These are phyloP conservation scores for Aspergillus uvarum DNA, from an alignment of 2,329 filamentous ascomycete genomes.

Conservation along the genomic window DNA sequence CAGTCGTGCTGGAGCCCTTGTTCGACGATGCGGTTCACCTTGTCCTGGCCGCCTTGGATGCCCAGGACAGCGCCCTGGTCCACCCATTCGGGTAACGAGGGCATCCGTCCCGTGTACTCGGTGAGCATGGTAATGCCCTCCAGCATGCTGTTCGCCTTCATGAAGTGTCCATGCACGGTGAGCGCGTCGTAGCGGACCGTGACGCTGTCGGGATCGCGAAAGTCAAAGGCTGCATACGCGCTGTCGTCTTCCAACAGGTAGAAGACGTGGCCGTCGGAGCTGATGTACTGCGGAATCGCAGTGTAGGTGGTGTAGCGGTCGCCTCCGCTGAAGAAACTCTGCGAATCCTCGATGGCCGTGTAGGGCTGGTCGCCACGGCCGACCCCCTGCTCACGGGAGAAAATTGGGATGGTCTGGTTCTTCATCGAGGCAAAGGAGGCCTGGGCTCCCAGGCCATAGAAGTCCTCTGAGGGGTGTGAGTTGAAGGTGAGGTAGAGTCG, in stretches of 20 bases:
- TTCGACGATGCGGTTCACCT: no score
- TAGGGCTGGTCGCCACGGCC: conserved; percentile 26
- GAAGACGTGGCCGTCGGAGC: conserved; percentile 25
- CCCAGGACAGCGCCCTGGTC: conserved; percentile 34
- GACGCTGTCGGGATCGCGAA: conserved; percentile 16
- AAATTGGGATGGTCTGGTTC: conserved; percentile 26
- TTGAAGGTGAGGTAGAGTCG: conserved; percentile 12
- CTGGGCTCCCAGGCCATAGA: conserved; percentile 27
- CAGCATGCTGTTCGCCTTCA: conserved; percentile 20
- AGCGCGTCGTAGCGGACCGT: no score
- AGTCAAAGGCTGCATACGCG: conserved; percentile 35
- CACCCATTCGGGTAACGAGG: conserved; percentile 30
- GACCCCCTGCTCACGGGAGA: conserved; percentile 27
- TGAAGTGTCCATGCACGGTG: no score
- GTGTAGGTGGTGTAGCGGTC: conserved; percentile 36
- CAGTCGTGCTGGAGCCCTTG: no score
- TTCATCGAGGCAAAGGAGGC: conserved; percentile 28
- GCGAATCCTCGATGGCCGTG: conserved; percentile 12
- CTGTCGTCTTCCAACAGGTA: conserved; percentile 30
- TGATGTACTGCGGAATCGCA: conserved; percentile 27
- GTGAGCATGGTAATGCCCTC: conserved; percentile 36
- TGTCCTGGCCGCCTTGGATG: no score
- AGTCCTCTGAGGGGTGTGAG: conserved; percentile 23
- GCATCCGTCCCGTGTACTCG: conserved; percentile 36
- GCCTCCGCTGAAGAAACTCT: conserved; percentile 30